A percentile compares a stretch with the other conserved stretches of the same genome.
Conservation (phyloP, 345 rosid genomes). For the Adansonia digitata region DNA sequence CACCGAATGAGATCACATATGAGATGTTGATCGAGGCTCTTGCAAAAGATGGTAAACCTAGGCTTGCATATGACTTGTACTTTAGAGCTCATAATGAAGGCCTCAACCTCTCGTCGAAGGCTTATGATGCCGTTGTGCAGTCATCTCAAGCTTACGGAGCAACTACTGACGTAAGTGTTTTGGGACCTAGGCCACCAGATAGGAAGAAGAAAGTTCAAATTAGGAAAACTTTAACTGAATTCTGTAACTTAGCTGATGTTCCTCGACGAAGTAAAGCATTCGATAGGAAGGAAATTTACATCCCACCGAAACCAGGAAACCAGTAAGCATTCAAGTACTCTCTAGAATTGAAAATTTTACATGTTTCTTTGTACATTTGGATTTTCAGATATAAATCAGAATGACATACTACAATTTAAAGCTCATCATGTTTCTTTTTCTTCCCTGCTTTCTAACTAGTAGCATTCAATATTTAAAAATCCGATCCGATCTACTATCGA, state of each 20-base stretch:
- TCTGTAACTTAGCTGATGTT: slow-evolving; percentile 32
- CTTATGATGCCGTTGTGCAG: slow-evolving; percentile 53
- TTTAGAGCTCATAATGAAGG: slow-evolving; percentile 57
- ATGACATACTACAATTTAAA: slow-evolving; percentile 1
- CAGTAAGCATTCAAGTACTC: neutral
- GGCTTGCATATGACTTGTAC: slow-evolving; percentile 65
- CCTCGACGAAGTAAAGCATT: slow-evolving; percentile 38
- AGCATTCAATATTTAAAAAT: too few species aligned
- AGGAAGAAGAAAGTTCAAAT: slow-evolving; percentile 31
- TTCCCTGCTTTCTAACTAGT: neutral
- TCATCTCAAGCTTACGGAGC: slow-evolving; percentile 55
- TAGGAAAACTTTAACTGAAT: slow-evolving; percentile 26
- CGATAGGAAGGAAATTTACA: slow-evolving; percentile 32
- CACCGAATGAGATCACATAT: slow-evolving; percentile 66
- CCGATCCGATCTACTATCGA: too few species aligned
- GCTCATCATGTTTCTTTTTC: neutral
- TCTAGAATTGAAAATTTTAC: neutral
- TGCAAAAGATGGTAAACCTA: slow-evolving; percentile 73
- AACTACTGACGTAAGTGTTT: slow-evolving; percentile 44
- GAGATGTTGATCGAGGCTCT: slow-evolving; percentile 77
- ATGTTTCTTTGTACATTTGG: slow-evolving; percentile 16
- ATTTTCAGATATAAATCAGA: neutral
- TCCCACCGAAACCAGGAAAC: slow-evolving; percentile 18
- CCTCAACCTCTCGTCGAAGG: slow-evolving; percentile 52
- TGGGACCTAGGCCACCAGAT: slow-evolving; percentile 67